Conservation (phyloP, 2,329 filamentous ascomycete genomes). For the Talaromyces sp. region DNA sequence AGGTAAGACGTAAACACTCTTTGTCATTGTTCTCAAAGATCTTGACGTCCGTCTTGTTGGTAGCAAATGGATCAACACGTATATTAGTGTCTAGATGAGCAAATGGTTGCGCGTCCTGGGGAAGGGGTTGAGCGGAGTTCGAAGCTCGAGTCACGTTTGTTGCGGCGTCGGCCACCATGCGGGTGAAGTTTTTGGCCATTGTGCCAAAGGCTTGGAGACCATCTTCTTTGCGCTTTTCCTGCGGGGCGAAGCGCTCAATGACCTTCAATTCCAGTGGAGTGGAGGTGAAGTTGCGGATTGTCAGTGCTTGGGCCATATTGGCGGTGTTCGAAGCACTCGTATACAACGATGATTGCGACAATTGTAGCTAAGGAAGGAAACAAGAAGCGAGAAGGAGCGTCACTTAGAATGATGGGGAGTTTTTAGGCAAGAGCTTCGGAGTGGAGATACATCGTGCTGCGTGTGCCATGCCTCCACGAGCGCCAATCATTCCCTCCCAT, state of each 20-base stretch:
- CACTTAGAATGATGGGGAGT: neutral
- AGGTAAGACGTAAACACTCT: constrained; percentile 70
- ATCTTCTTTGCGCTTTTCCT: constrained; percentile 32
- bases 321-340: neutral
- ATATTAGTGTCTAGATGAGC: constrained; percentile 61
- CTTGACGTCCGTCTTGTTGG: constrained; percentile 60
- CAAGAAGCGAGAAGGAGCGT: neutral
- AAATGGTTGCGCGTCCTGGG: constrained; percentile 56
- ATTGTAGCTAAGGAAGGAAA: neutral
- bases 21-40: constrained; percentile 54
- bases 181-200: constrained; percentile 48
- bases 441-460: constrained; percentile 12
- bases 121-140: constrained; percentile 44
- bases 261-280: constrained; percentile 68
- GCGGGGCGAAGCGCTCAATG: constrained; percentile 68
- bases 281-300: constrained; percentile 77
- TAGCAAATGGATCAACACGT: constrained; percentile 64
- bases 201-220: constrained; percentile 32
- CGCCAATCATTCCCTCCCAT: constrained; percentile 1
- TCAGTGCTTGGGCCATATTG: constrained; percentile 50
- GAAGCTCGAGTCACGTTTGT: constrained; percentile 43
- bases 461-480: neutral
- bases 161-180: constrained; percentile 41
- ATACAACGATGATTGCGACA: neutral
- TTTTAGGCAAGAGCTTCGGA: constrained; percentile 3